These are phyloP conservation scores for Kwoniella mangroviensis DNA, from an alignment of 768 basidiomycete species.

Conservation along the genomic window DNA sequence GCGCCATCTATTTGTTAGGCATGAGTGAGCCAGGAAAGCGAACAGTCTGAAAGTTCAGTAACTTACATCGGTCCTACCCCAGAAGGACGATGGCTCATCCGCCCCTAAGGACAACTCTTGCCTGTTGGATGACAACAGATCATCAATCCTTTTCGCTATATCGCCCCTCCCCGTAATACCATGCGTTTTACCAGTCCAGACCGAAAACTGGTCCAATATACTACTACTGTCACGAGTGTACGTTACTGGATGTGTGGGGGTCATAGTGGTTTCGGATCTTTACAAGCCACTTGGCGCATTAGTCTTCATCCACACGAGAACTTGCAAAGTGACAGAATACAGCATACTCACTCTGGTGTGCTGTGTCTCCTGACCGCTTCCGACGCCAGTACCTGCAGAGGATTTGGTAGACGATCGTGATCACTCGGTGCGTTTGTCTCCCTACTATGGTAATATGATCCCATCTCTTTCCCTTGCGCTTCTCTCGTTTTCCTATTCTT, in stretches of 20 bases:
- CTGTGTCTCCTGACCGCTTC: constrained; percentile 21
- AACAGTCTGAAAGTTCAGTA: too few species aligned
- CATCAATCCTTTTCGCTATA: constrained; percentile 8
- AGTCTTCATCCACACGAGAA: neutral
- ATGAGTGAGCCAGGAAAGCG: too few species aligned
- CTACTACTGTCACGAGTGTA: neutral
- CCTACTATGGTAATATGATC: neutral
- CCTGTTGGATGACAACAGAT: constrained; percentile 3
- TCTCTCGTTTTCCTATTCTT: constrained; percentile 22
- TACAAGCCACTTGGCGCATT: neutral
- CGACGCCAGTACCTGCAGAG: constrained; percentile 23
- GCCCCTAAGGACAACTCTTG: neutral
- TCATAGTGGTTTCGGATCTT: constrained; percentile 11
- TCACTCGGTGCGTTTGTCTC: constrained; percentile 1
- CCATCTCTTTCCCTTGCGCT: neutral
- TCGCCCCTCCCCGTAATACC: neutral
- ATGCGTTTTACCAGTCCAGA: constrained; percentile 16
- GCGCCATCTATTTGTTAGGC: constrained; percentile 15
- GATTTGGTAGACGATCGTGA: constrained; percentile 23
- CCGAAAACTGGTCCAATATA: constrained; percentile 22
- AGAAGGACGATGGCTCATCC: constrained; percentile 22
- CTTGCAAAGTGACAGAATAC: too few species aligned
- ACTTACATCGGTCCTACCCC: constrained; percentile 26
- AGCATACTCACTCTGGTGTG: constrained; percentile 23
- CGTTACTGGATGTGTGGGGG: neutral